phyloP scores from a whole-genome alignment of 2,329 filamentous ascomycete genomes.

The Seiridium cupressi region DNA sequence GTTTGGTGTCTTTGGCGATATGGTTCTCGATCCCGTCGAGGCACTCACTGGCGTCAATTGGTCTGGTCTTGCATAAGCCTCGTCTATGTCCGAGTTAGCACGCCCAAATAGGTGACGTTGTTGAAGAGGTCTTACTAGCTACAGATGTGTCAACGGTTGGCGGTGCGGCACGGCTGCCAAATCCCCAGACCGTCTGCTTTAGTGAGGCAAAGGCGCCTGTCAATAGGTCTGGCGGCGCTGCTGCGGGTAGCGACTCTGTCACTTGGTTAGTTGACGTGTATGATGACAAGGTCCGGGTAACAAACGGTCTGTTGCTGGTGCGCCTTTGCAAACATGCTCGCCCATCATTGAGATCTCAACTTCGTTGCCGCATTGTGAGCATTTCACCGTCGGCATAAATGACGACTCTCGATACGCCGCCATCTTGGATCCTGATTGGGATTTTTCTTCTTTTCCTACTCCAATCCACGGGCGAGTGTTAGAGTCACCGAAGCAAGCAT shows the following conservation, averaged over 20 bases:
- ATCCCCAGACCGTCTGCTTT: constrained; percentile 31
- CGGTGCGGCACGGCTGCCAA: constrained; percentile 41
- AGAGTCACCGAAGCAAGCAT: too few species aligned
- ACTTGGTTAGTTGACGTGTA: neutral
- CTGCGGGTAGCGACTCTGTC: neutral
- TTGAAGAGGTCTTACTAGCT: constrained; percentile 48
- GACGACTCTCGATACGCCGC: constrained; percentile 56
- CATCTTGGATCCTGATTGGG: constrained; percentile 35
- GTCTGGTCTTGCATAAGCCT: constrained; percentile 50
- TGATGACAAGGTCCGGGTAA: constrained; percentile 7
- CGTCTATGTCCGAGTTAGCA: constrained; percentile 37
- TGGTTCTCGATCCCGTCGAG: constrained; percentile 55
- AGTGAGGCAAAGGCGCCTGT: constrained; percentile 36
- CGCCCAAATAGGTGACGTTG: too few species aligned
- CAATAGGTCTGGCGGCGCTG: constrained; percentile 25
- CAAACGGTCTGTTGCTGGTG: constrained; percentile 44
- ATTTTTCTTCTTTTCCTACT: constrained; percentile 10
- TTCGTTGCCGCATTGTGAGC: constrained; percentile 73
- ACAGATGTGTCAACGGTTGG: constrained; percentile 54
- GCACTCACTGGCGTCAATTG: constrained; percentile 65
- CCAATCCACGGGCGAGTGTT: too few species aligned
- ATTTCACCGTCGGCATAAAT: constrained; percentile 83
- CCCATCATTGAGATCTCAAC: constrained; percentile 86
- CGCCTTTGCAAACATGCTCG: constrained; percentile 69
- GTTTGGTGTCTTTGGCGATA: constrained; percentile 61